A percentile compares a stretch with the other conserved stretches of the same genome.
phyloP scores from a whole-genome alignment of 1,284 basidiomycete genomes.

The Cryptococcus depauperatus region DNA sequence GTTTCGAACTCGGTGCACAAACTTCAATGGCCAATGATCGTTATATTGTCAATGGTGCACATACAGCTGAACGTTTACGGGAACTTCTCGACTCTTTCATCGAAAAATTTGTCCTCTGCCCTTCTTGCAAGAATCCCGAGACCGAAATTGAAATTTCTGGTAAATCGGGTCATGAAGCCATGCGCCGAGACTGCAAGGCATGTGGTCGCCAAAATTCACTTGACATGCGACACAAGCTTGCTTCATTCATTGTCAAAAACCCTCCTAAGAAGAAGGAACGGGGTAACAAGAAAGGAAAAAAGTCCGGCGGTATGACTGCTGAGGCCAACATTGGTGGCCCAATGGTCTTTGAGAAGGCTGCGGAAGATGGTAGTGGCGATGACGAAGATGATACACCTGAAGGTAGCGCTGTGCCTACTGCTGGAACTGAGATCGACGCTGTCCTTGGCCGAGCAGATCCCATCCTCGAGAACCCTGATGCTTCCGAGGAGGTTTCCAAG shows the following conservation, averaged over 20 bases:
- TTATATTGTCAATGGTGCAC: conserved; percentile 98
- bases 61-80: conserved; percentile 82
- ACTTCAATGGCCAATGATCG: conserved; percentile 92
- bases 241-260: conserved; percentile 95
- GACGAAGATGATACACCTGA: conserved; percentile 12
- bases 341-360: conserved; percentile 38
- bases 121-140: conserved; percentile 98
- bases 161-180: conserved; percentile 64
- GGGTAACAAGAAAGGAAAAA: conserved; percentile 46
- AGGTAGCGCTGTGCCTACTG: conserved; percentile 28
- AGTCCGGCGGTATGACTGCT: conserved; percentile 43
- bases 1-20: conserved; percentile 96
- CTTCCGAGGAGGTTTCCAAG: conserved; percentile 68
- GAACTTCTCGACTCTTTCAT: conserved; percentile 96
- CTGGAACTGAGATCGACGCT: conserved; percentile 37
- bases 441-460: conserved; percentile 33
- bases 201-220: conserved; percentile 86
- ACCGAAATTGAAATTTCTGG: conserved; percentile 84
- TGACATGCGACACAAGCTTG: conserved; percentile 96
- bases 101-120: conserved; percentile 96
- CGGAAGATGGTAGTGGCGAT: conserved; percentile 19
- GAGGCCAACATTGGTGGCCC: conserved; percentile 40
- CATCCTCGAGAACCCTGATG: conserved; percentile 31
- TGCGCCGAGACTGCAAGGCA: conserved; percentile 95
- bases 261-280: conserved; percentile 71